A percentile compares a stretch with the other conserved stretches of the same genome.
phyloP scores from a whole-genome alignment of 768 basidiomycete species.

The Lentinula edodes region DNA sequence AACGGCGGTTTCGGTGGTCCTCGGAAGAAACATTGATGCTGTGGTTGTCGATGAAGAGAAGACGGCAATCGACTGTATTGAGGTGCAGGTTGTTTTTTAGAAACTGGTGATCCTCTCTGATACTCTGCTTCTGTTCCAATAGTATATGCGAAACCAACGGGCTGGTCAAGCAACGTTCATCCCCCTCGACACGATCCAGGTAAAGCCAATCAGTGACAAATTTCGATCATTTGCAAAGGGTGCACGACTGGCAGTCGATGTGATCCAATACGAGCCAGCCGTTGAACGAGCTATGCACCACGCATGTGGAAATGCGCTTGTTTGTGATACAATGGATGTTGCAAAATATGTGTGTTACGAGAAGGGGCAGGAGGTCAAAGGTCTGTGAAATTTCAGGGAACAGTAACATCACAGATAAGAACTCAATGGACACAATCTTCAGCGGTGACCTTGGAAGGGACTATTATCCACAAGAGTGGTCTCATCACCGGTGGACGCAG shows the following conservation, averaged over 20 bases:
- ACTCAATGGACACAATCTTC: background rate
- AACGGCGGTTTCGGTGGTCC: conserved; percentile 82
- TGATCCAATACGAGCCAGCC: conserved; percentile 74
- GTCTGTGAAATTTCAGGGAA: conserved; percentile 30
- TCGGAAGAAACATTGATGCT: conserved; percentile 93
- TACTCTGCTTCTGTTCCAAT: background rate
- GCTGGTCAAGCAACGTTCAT: conserved; percentile 97
- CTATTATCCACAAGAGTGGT: conserved; percentile 95
- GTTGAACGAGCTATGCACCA: conserved; percentile 95
- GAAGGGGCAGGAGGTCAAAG: conserved; percentile 94
- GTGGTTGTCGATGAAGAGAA: conserved; percentile 96
- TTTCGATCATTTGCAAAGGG: conserved; percentile 89
- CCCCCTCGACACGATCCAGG: conserved; percentile 95
- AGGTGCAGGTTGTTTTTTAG: conserved; percentile 42
- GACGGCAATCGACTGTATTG: conserved; percentile 96
- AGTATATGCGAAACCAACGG: conserved; percentile 95
- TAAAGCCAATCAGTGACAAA: conserved; percentile 91
- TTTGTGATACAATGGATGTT: conserved; percentile 94
- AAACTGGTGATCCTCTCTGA: background rate
- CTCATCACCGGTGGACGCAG: conserved; percentile 94
- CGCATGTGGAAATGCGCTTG: conserved; percentile 90
- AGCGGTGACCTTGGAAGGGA: conserved; percentile 97
- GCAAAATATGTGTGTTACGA: conserved; percentile 90
- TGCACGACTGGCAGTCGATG: conserved; percentile 79
- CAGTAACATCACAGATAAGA: background rate